phyloP scores from a whole-genome alignment of 768 basidiomycete genomes.

The Collybia nuda region DNA sequence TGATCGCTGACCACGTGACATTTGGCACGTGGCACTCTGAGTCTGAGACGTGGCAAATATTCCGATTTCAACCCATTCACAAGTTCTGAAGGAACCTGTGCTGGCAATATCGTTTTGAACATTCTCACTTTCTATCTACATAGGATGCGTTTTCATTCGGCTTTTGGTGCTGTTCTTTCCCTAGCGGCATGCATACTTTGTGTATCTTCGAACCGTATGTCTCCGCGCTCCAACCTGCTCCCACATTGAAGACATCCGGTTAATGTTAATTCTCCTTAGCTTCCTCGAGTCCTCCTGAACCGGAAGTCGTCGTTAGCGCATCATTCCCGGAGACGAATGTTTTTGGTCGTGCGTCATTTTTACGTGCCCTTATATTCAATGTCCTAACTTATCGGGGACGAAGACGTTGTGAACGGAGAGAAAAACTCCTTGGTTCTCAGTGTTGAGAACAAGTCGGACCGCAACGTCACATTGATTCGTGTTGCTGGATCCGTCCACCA shows the following conservation, averaged over 20 bases:
- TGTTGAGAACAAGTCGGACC: conserved; percentile 75
- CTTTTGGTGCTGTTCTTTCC: conserved; percentile 10
- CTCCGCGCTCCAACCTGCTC: conserved; percentile 6
- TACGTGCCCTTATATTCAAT: neutral
- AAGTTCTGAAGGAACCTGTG: no score
- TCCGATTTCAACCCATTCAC: neutral
- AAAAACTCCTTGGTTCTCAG: conserved; percentile 63
- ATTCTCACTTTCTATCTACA: neutral
- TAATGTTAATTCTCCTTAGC: neutral
- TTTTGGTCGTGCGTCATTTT: conserved; percentile 64
- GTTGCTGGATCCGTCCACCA: conserved; percentile 70
- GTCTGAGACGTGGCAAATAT: conserved; percentile 16
- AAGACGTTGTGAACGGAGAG: conserved; percentile 85
- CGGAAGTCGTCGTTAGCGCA: conserved; percentile 54
- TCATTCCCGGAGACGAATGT: conserved; percentile 71
- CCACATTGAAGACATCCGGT: neutral
- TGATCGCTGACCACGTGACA: no score
- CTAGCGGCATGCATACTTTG: conserved; percentile 13
- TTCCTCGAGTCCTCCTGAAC: conserved; percentile 35
- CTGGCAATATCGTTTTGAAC: no score
- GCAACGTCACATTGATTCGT: conserved; percentile 65
- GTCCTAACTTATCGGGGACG: conserved; percentile 15
- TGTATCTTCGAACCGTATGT: conserved; percentile 16
- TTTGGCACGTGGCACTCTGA: conserved; percentile 1
- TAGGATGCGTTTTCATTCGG: conserved; percentile 18